These are phyloP conservation scores for Waitea zeae DNA, from an alignment of 1,284 basidiomycete species.

Conservation along the genomic window DNA sequence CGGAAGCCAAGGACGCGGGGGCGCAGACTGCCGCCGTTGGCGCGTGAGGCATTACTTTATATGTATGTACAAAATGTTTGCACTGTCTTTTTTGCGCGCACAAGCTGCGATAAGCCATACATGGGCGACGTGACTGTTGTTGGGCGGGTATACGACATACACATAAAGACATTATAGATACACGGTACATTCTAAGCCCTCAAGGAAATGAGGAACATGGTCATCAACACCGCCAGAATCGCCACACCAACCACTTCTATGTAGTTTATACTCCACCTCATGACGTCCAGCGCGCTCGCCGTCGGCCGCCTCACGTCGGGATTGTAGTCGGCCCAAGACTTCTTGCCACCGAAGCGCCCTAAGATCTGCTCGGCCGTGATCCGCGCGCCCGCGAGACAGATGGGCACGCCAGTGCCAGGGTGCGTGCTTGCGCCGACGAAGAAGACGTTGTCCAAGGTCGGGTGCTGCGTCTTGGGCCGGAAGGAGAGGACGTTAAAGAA, in stretches of 20 bases:
- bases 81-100: no score
- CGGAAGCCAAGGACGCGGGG: slow-evolving; percentile 14
- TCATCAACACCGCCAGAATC: no score
- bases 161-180: no score
- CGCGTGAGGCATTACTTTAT: neutral
- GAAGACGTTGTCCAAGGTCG: slow-evolving; percentile 11
- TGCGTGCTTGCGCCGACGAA: slow-evolving; percentile 16
- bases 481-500: slow-evolving; percentile 14
- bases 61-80: neutral
- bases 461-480: slow-evolving; percentile 8
- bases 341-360: slow-evolving; percentile 3
- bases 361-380: neutral
- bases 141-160: no score
- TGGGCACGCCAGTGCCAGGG: slow-evolving; percentile 9
- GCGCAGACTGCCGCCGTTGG: slow-evolving; percentile 10
- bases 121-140: no score
- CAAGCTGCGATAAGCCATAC: no score
- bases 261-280: neutral
- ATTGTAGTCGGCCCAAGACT: no score
- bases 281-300: neutral
- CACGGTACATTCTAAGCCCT: no score
- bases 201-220: no score
- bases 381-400: neutral
- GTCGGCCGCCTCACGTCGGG: no score
- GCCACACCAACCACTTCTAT: no score